These are phyloP conservation scores for Flueggea neowawraea DNA, from an alignment of 441 rosid species.

Conservation along the genomic window DNA sequence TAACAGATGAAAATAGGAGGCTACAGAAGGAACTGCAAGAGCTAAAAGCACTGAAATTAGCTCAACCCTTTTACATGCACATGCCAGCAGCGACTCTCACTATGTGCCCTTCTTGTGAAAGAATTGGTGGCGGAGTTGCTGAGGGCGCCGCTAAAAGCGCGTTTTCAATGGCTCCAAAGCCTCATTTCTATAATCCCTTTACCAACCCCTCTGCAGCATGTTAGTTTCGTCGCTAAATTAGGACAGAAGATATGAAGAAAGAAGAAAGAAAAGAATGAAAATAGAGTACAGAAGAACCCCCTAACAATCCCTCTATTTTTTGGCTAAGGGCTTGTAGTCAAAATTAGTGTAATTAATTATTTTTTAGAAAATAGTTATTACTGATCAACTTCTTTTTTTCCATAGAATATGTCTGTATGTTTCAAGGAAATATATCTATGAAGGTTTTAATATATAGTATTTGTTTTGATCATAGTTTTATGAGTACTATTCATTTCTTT, in stretches of 20 bases:
- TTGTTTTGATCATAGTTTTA: neutral
- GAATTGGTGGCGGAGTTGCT: conserved; percentile 36
- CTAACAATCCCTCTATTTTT: conserved; percentile 60
- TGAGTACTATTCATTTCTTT: neutral
- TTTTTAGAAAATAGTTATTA: conserved; percentile 39
- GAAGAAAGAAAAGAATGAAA: conserved; percentile 12
- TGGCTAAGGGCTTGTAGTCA: conserved; percentile 57
- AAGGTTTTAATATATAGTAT: neutral
- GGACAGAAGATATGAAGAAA: neutral
- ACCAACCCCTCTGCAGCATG: conserved; percentile 89
- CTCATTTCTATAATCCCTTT: conserved; percentile 67
- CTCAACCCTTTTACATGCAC: conserved; percentile 80
- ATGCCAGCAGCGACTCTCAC: conserved; percentile 96
- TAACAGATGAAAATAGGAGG: conserved; percentile 87
- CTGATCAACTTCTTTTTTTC: conserved; percentile 9
- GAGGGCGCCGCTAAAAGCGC: conserved; percentile 31
- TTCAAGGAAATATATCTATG: neutral
- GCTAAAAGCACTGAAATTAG: conserved; percentile 61
- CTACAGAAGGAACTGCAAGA: conserved; percentile 83
- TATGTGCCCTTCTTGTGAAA: conserved; percentile 92
- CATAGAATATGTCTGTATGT: neutral
- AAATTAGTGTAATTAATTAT: conserved; percentile 45
- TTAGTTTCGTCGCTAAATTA: conserved; percentile 5
- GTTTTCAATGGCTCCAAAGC: conserved; percentile 55
- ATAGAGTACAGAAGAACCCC: conserved; percentile 6